These are phyloP conservation scores for Dryas octopetala DNA, from an alignment of 306 rosid genomes.

Conservation along the genomic window DNA sequence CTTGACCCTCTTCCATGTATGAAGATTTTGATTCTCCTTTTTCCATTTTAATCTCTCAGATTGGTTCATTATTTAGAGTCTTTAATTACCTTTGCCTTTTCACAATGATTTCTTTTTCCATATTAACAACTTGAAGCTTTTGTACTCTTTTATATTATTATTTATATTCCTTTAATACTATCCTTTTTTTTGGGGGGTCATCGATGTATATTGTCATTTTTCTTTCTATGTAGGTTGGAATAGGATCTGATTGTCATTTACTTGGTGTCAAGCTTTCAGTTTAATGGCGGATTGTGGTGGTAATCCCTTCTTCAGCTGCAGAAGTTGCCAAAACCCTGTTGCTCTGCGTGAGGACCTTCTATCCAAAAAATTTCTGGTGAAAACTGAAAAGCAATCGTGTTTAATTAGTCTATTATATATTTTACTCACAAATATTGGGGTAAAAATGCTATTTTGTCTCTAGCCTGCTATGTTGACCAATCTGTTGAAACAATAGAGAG, in stretches of 20 bases:
- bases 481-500: too few relatives aligned
- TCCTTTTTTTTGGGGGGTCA: neutral
- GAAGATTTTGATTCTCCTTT: neutral
- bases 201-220: too few relatives aligned
- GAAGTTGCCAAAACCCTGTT: slow-evolving; percentile 35
- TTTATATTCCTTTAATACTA: too few relatives aligned
- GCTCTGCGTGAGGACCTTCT: slow-evolving; percentile 33
- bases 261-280: neutral
- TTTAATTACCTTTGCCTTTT: too few relatives aligned
- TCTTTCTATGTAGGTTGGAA: neutral
- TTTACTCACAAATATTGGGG: too few relatives aligned
- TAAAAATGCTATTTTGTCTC: too few relatives aligned
- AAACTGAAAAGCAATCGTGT: neutral
- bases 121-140: too few relatives aligned
- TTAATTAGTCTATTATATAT: too few relatives aligned
- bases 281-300: slow-evolving; percentile 24
- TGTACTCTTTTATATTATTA: too few relatives aligned
- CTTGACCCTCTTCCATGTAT: slow-evolving; percentile 9
- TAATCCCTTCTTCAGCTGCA: slow-evolving; percentile 29
- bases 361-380: slow-evolving; percentile 36
- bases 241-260: neutral
- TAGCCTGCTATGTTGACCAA: too few relatives aligned
- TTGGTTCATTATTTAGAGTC: neutral
- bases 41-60: neutral
- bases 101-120: too few relatives aligned